A percentile compares a stretch with the other conserved stretches of the same genome.
Conservation (phyloP, 2,329 filamentous ascomycete genomes). For the Pezicula radicicola region DNA sequence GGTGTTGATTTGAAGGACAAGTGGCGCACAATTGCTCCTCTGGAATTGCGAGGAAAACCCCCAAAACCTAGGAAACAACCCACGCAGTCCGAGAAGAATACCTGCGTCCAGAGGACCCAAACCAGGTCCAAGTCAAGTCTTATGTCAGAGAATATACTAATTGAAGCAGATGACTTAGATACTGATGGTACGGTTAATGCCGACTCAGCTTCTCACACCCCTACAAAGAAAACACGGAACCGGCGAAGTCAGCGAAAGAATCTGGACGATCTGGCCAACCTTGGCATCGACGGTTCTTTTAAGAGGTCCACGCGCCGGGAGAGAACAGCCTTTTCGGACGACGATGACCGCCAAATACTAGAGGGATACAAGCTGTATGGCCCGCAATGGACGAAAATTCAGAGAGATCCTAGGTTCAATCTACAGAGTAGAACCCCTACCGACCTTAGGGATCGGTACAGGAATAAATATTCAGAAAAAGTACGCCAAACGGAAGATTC, state of each 20-base stretch:
- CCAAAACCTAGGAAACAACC: constrained; percentile 19
- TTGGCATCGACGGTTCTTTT: constrained; percentile 62
- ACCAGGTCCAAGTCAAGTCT: constrained; percentile 44
- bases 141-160: constrained; percentile 53
- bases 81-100: constrained; percentile 7
- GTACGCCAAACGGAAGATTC: constrained; percentile 32
- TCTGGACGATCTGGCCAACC: constrained; percentile 49
- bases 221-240: constrained; percentile 41
- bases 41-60: constrained; percentile 50
- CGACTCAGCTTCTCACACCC: constrained; percentile 23
- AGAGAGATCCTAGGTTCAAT: constrained; percentile 55
- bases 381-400: constrained; percentile 64
- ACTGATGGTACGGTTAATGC: constrained; percentile 8
- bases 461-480: constrained; percentile 60
- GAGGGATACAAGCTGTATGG: constrained; percentile 58
- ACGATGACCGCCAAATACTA: constrained; percentile 61
- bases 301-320: constrained; percentile 59
- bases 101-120: constrained; percentile 18
- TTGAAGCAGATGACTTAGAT: constrained; percentile 13
- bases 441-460: constrained; percentile 59
- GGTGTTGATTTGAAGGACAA: constrained; percentile 64
- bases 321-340: constrained; percentile 57
- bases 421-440: constrained; percentile 59
- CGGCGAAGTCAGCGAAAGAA: constrained; percentile 53
- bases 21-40: constrained; percentile 63